A percentile compares a stretch with the other conserved stretches of the same genome.
Evolutionary conservation across 1,284 basidiomycete species (phyloP).

Genomic region (Vanrija humicola): DNA sequence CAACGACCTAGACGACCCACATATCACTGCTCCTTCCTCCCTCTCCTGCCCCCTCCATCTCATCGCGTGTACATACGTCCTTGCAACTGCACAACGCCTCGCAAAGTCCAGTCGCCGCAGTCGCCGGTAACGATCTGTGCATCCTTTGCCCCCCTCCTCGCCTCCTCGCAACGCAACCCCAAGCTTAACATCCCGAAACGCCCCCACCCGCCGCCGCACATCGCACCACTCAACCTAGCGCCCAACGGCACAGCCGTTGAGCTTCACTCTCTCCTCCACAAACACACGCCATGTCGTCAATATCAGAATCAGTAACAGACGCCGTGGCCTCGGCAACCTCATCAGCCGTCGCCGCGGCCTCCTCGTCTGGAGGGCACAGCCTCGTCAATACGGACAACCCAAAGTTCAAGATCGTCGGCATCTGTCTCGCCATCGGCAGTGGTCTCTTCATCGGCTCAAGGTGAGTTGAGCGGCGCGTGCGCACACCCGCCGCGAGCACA

Average conservation of each 20-base stretch:
- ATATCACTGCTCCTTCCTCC: no score
- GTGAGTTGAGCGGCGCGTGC: slow-evolving; percentile 50
- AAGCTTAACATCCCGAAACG: background rate
- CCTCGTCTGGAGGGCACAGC: background rate
- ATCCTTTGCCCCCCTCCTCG: background rate
- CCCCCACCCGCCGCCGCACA: no score
- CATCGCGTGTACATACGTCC: background rate
- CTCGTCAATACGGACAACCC: slow-evolving; percentile 15
- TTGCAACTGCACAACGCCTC: background rate
- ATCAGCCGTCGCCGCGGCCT: background rate
- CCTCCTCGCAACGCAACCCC: background rate
- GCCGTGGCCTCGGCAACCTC: background rate
- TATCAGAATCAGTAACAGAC: no score
- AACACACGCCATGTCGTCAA: no score
- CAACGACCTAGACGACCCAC: no score
- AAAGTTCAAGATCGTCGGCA: slow-evolving; percentile 54
- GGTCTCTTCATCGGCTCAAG: slow-evolving; percentile 88
- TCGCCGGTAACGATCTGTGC: background rate
- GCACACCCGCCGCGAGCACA: no score
- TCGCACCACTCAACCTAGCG: no score
- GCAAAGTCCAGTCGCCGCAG: background rate
- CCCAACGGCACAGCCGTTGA: no score
- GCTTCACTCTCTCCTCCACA: no score
- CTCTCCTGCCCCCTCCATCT: no score
- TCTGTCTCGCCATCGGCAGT: slow-evolving; percentile 75